Percentiles rank a stretch among this genome's conserved stretches.
phyloP scores from a whole-genome alignment of 208 protist species.

The Acanthamoeba healyi region DNA sequence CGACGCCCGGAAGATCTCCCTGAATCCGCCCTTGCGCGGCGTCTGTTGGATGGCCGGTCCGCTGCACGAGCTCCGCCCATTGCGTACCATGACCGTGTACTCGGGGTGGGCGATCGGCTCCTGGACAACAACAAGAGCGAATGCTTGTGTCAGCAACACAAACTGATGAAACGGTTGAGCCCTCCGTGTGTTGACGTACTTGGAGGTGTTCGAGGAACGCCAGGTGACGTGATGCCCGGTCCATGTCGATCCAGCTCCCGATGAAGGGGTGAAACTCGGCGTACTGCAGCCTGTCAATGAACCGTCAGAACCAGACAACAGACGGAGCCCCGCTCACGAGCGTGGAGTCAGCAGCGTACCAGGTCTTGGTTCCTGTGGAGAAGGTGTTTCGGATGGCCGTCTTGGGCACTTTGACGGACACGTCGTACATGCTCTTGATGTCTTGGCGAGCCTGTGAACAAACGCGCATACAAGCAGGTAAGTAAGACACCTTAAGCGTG shows the following conservation, averaged over 20 bases:
- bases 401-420: slow-evolving; percentile 9
- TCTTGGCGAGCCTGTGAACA: neutral
- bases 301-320: neutral
- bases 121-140: too few species aligned
- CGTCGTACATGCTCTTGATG: slow-evolving; percentile 27
- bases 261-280: slow-evolving; percentile 49
- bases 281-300: slow-evolving; percentile 19
- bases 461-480: neutral
- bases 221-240: slow-evolving; percentile 18
- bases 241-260: slow-evolving; percentile 41
- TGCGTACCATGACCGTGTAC: slow-evolving; percentile 63
- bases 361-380: neutral
- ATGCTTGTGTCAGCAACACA: too few species aligned
- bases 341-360: neutral
- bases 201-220: slow-evolving; percentile 26
- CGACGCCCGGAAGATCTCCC: slow-evolving; percentile 13
- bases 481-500: neutral
- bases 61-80: neutral
- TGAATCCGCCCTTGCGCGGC: slow-evolving; percentile 28
- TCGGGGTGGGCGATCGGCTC: neutral
- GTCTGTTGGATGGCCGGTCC: slow-evolving; percentile 26
- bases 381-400: slow-evolving; percentile 6
- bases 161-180: too few species aligned
- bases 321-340: too few species aligned
- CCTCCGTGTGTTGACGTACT: too few species aligned